These are phyloP conservation scores for Bjerkandera adusta DNA, from an alignment of 1,284 basidiomycete genomes.

Conservation along the genomic window DNA sequence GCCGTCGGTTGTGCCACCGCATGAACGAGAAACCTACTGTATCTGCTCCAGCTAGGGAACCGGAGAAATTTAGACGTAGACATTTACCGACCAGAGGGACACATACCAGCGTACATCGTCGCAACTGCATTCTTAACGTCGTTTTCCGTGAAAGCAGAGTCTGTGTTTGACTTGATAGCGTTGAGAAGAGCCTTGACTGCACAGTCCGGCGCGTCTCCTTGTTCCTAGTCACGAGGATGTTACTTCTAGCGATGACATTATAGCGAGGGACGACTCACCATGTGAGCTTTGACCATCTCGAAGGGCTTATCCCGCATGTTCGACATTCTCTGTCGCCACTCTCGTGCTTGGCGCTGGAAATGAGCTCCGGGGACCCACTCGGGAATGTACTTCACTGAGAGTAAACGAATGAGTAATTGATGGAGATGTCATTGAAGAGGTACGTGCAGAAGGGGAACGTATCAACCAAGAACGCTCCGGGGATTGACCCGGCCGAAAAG, in stretches of 20 bases:
- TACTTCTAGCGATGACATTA: too few species aligned
- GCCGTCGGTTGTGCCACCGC: neutral
- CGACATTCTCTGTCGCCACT: constrained; percentile 18
- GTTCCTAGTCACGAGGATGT: neutral
- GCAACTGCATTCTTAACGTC: constrained; percentile 1
- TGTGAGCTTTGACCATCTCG: constrained; percentile 1
- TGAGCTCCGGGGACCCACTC: constrained; percentile 39
- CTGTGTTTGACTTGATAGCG: neutral
- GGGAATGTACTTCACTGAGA: constrained; percentile 34
- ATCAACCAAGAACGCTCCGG: constrained; percentile 17
- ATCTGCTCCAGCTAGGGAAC: neutral
- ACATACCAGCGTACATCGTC: constrained; percentile 10
- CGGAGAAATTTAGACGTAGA: neutral
- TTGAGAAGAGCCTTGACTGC: constrained; percentile 1
- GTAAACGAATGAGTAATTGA: neutral
- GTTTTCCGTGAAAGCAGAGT: constrained; percentile 2
- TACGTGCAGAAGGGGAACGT: constrained; percentile 10
- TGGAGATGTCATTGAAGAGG: neutral
- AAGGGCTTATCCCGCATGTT: constrained; percentile 10
- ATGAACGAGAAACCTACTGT: neutral
- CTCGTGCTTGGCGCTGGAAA: constrained; percentile 42
- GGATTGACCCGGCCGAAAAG: constrained; percentile 6
- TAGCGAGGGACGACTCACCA: neutral
- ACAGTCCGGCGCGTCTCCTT: constrained; percentile 3
- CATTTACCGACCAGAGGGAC: neutral